phyloP scores from a whole-genome alignment of 495 filamentous ascomycete genomes.

The Margaritispora aquatica region DNA sequence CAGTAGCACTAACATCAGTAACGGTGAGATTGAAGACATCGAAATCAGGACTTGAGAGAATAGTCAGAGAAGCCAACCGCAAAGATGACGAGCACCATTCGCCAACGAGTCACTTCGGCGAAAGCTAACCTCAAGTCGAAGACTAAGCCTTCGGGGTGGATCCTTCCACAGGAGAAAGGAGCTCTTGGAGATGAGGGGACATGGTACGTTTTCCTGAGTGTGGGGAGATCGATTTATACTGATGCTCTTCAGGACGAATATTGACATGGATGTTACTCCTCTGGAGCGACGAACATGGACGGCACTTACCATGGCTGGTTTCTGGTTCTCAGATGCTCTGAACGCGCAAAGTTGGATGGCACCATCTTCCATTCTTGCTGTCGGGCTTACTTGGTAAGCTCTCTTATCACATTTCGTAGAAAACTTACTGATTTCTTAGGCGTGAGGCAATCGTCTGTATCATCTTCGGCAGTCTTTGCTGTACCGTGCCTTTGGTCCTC shows the following conservation, averaged over 20 bases:
- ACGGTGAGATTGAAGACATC: background rate
- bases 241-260: slow-evolving; percentile 29
- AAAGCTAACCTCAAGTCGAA: slow-evolving; percentile 27
- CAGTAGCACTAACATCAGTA: background rate
- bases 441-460: slow-evolving; percentile 36
- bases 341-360: slow-evolving; percentile 37
- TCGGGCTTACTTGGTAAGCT: slow-evolving; percentile 41
- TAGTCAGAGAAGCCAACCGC: background rate
- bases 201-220: slow-evolving; percentile 10
- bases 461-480: slow-evolving; percentile 33
- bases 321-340: slow-evolving; percentile 41
- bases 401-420: background rate
- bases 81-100: slow-evolving; percentile 21
- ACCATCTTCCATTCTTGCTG: slow-evolving; percentile 39
- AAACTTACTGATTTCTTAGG: slow-evolving; percentile 1
- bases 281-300: slow-evolving; percentile 38
- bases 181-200: slow-evolving; percentile 32
- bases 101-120: slow-evolving; percentile 22
- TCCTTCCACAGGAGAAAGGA: slow-evolving; percentile 30
- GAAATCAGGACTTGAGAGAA: background rate
- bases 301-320: slow-evolving; percentile 37
- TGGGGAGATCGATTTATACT: background rate
- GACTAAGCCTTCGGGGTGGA: slow-evolving; percentile 32
- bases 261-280: slow-evolving; percentile 40
- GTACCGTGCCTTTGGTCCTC: slow-evolving; percentile 38